Evolutionary conservation across 352 stramenopile species (phyloP), one percentile per base, ranked within the genome.

Genomic region (Thalassiosira pacifica): DNA sequence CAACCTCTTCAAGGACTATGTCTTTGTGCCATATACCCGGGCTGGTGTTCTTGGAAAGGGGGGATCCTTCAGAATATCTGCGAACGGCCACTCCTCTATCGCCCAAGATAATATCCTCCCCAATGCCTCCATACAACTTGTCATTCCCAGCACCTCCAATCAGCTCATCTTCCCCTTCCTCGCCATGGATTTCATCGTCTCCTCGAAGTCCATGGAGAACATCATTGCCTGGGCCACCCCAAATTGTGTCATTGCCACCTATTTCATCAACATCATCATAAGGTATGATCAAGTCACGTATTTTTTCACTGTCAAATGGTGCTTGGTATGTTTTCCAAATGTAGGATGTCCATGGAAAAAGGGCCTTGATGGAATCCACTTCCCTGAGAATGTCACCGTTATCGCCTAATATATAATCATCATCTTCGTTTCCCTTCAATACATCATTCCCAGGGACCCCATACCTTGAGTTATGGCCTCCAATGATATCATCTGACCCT

Each of bases 351-450:
- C 61, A 75, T 18, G 74, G 64, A 31, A 74, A 68, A 45, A 26
- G 6, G 32, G 34, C 68, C 24, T 63, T 63, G 19, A 63, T 72
- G 19, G 5, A 11, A 8, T 64, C 40, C 1, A 79, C 67, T 52
- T 71, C 68, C 9, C 76, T 61, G 42, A 84, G 24, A 76, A 88
- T 88, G 19, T 85, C 59, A 32, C 81, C 81, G 40, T 88, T 88
- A 55, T 85, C 76, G 9, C 75, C 82, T 1, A 88, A 42, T 40
- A 88, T 81, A n/a, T 75, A 63, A 73, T 88, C 82, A 40, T 78
- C 64, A 6, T 34, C 67, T 26, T 60, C 52, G 18, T 63, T 67
- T 9, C 82, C 82, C 52, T 67, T 19, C 18, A 88, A 57, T 34
- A 37, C 48, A 68, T 88, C 82, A 26, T 70, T 59, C 1, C 18